phyloP scores from a whole-genome alignment of 345 rosid genomes.

The Syzygium aqueum region DNA sequence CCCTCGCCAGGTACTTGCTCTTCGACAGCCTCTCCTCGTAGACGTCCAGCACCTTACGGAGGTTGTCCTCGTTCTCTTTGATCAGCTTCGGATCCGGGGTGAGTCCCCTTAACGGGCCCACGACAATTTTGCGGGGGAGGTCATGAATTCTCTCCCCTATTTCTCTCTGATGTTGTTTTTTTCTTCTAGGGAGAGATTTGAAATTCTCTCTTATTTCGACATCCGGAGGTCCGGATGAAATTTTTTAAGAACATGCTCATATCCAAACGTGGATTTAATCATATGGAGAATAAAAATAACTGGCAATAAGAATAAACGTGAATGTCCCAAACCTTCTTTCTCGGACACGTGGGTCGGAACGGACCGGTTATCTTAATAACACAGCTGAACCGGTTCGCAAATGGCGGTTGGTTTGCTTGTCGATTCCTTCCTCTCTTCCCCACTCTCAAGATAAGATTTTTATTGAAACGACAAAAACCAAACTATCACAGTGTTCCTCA shows the following conservation, averaged over 20 bases:
- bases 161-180: no score
- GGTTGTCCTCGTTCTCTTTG: constrained; percentile 57
- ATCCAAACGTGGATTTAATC: not conserved
- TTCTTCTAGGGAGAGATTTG: no score
- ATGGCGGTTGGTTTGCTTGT: not conserved
- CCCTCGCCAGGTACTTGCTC: constrained; percentile 61
- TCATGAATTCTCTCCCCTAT: not conserved
- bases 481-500: not conserved
- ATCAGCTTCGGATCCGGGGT: constrained; percentile 36
- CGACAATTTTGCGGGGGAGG: constrained; percentile 26
- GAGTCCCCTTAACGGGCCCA: constrained; percentile 28
- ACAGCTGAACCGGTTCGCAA: not conserved
- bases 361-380: not conserved
- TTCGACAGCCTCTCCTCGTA: constrained; percentile 54
- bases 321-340: not conserved
- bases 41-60: constrained; percentile 35
- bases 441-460: not conserved
- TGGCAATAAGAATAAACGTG: not conserved
- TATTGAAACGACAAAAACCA: not conserved
- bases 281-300: not conserved
- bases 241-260: no score
- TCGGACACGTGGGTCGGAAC: not conserved
- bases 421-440: not conserved
- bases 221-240: no score
- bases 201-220: no score